Evolutionary conservation across 805 yeast genomes (phyloP).

Genomic region (Saturnispora sanitii): DNA sequence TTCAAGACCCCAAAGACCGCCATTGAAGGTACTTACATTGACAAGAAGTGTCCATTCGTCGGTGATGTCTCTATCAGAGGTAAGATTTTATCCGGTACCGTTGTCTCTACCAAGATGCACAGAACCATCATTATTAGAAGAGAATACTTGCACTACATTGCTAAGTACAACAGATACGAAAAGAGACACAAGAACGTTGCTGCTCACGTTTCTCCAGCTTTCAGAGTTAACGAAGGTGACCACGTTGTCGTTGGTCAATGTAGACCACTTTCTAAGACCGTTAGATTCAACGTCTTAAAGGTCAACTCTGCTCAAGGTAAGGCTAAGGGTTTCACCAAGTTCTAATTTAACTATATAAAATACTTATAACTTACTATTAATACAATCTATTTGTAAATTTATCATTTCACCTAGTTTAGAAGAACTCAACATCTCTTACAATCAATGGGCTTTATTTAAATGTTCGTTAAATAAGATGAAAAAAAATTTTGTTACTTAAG

Average conservation of each 20-base stretch:
- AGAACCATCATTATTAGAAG: conserved; percentile 99
- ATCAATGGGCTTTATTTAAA: too few relatives aligned
- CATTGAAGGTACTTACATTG: conserved; percentile 97
- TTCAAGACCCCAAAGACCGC: conserved; percentile 99
- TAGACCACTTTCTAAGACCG: conserved; percentile 99
- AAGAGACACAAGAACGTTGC: conserved; percentile 99
- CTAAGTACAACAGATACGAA: conserved; percentile 99
- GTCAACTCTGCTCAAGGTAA: conserved; percentile 83
- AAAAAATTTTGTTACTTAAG: conserved; percentile 5
- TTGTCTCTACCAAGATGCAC: conserved; percentile 99
- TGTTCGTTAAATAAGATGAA: not conserved
- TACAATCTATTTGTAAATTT: conserved; percentile 6
- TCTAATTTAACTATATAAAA: conserved; percentile 42
- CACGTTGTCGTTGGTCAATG: conserved; percentile 99
- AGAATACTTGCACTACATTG: conserved; percentile 99
- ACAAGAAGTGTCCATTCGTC: conserved; percentile 99
- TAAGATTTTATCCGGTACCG: conserved; percentile 98
- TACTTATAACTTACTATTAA: conserved; percentile 6
- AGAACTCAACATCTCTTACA: not conserved
- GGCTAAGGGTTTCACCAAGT: conserved; percentile 93
- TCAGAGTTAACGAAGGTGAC: conserved; percentile 99
- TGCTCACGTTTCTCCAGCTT: conserved; percentile 99
- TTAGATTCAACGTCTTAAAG: conserved; percentile 98
- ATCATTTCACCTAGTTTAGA: not conserved
- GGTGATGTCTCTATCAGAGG: conserved; percentile 98